Conservation (phyloP, 2,329 filamentous ascomycete species). For the Amylocarpus encephaloides region DNA sequence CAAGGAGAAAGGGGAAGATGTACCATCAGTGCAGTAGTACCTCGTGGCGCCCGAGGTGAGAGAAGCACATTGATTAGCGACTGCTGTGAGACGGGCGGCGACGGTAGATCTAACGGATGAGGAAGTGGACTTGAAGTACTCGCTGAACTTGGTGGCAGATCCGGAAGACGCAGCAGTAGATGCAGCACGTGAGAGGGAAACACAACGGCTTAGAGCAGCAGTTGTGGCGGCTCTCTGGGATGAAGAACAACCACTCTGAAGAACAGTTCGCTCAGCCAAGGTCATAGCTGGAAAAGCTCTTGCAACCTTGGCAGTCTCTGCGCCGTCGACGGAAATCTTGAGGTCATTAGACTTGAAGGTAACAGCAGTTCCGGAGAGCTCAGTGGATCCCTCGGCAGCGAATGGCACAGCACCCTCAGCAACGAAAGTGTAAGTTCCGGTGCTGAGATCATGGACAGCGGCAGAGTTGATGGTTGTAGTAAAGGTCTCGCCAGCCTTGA, state of each 20-base stretch:
- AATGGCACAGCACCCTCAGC: constrained; percentile 51
- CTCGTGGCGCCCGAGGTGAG: constrained; percentile 41
- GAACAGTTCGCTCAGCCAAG: constrained; percentile 43
- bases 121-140: constrained; percentile 58
- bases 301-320: constrained; percentile 44
- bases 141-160: constrained; percentile 42
- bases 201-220: constrained; percentile 49
- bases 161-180: constrained; percentile 45
- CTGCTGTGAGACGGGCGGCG: constrained; percentile 42
- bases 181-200: constrained; percentile 46
- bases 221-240: constrained; percentile 38
- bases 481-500: constrained; percentile 37
- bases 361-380: constrained; percentile 46
- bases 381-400: constrained; percentile 44
- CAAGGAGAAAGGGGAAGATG: too few species aligned
- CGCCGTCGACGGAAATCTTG: constrained; percentile 50
- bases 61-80: constrained; percentile 50
- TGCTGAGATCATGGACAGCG: constrained; percentile 37
- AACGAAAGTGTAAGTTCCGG: constrained; percentile 50
- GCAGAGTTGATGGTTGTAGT: constrained; percentile 40
- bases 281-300: constrained; percentile 36
- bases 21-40: constrained; percentile 52
- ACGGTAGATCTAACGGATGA: constrained; percentile 42
- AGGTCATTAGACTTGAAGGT: constrained; percentile 54
- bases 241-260: constrained; percentile 50